A percentile compares a stretch with the other conserved stretches of the same genome.
These are phyloP conservation scores for Myxozyma melibiosi DNA, from an alignment of 805 yeast genomes.

Conservation along the genomic window DNA sequence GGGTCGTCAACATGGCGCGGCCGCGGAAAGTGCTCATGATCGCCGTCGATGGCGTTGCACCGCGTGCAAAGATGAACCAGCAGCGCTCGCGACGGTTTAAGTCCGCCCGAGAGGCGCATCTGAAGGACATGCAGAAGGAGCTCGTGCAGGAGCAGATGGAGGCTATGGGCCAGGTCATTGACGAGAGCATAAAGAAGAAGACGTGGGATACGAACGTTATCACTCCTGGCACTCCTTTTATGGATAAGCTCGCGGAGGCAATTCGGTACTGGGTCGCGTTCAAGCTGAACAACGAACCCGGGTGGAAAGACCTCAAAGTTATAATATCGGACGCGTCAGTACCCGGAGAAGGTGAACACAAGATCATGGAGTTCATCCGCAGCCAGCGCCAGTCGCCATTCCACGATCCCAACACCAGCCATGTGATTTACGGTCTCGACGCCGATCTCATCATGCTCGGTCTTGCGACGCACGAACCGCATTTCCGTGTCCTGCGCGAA, in stretches of 20 bases:
- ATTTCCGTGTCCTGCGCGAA: constrained; percentile 89
- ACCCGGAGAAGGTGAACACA: constrained; percentile 99
- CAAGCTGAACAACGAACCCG: constrained; percentile 85
- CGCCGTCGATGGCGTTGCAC: constrained; percentile 99
- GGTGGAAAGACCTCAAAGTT: constrained; percentile 87
- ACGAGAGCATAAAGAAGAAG: constrained; percentile 71
- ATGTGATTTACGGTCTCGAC: constrained; percentile 95
- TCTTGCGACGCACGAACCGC: constrained; percentile 97
- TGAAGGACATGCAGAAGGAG: constrained; percentile 72
- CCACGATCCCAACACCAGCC: constrained; percentile 91
- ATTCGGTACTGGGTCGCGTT: constrained; percentile 90
- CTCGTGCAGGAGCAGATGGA: constrained; percentile 61
- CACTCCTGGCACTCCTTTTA: constrained; percentile 98
- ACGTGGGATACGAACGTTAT: constrained; percentile 96
- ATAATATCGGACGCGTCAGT: constrained; percentile 94
- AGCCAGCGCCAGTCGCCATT: constrained; percentile 83
- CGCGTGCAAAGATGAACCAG: constrained; percentile 97
- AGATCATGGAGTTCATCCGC: constrained; percentile 93
- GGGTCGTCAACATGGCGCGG: constrained; percentile 89
- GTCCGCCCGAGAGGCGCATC: constrained; percentile 84
- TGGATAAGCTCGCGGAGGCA: constrained; percentile 84
- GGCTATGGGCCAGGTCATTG: constrained; percentile 71
- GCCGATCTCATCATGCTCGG: constrained; percentile 97
- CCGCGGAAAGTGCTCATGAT: constrained; percentile 91
- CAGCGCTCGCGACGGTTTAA: constrained; percentile 93